Conservation (phyloP, 805 yeast genomes). For the Nakazawaea holstii region DNA sequence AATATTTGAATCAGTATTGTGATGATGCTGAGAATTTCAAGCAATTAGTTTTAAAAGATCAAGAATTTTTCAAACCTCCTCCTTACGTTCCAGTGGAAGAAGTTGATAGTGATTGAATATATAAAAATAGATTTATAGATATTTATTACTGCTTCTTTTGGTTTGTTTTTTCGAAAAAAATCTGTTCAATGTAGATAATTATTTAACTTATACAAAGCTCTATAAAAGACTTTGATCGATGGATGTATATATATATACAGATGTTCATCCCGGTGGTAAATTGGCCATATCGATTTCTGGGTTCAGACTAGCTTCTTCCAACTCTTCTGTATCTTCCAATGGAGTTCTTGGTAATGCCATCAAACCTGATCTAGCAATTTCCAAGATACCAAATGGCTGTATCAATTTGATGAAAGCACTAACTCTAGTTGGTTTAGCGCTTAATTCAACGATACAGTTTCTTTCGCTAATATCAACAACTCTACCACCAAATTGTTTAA, state of each 20-base stretch:
- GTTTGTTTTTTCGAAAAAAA: too few species aligned
- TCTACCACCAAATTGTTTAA: conserved; percentile 87
- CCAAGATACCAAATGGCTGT: conserved; percentile 95
- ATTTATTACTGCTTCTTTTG: too few species aligned
- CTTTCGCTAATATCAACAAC: conserved; percentile 89
- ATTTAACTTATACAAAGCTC: too few species aligned
- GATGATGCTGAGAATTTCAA: conserved; percentile 50
- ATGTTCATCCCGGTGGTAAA: conserved; percentile 85
- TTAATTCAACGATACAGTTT: conserved; percentile 88
- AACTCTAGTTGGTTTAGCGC: conserved; percentile 90
- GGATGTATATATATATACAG: background rate
- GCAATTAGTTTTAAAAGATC: conserved; percentile 45
- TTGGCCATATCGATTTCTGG: conserved; percentile 80
- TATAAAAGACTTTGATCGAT: too few species aligned
- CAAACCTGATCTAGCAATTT: conserved; percentile 97
- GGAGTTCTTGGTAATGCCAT: conserved; percentile 98
- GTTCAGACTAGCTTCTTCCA: conserved; percentile 36
- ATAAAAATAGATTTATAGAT: background rate
- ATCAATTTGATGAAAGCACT: conserved; percentile 81
- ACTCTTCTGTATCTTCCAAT: conserved; percentile 45
- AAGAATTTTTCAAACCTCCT: conserved; percentile 69
- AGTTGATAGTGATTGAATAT: conserved; percentile 17
- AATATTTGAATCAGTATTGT: conserved; percentile 73
- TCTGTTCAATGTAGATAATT: background rate
- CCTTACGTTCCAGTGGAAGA: conserved; percentile 54